phyloP scores from a whole-genome alignment of 352 stramenopile species.

The Globisporangium polare region DNA sequence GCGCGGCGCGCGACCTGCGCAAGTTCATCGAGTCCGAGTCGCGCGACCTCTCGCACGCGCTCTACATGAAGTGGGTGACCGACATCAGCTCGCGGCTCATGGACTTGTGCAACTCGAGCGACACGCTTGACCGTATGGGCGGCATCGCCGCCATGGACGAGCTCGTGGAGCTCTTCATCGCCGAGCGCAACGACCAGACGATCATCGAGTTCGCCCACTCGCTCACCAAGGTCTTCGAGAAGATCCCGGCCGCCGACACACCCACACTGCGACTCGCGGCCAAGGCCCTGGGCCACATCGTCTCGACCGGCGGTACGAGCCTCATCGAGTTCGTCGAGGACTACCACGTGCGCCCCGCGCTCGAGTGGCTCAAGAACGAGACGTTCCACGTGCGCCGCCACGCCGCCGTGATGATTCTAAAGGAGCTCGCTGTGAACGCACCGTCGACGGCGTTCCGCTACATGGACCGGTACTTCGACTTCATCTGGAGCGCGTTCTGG shows the following conservation, averaged over 20 bases:
- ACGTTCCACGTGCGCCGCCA: slow-evolving; percentile 85
- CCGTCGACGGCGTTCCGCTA: slow-evolving; percentile 83
- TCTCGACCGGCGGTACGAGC: slow-evolving; percentile 80
- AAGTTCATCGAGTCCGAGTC: slow-evolving; percentile 86
- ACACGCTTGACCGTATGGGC: slow-evolving; percentile 75
- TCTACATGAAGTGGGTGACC: slow-evolving; percentile 88
- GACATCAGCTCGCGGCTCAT: slow-evolving; percentile 80
- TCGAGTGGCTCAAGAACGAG: slow-evolving; percentile 88
- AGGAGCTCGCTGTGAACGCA: slow-evolving; percentile 83
- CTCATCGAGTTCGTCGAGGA: slow-evolving; percentile 89
- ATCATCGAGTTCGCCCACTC: slow-evolving; percentile 89
- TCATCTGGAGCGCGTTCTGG: slow-evolving; percentile 89
- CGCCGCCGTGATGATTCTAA: slow-evolving; percentile 84
- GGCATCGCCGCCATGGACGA: slow-evolving; percentile 88
- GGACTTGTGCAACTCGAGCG: slow-evolving; percentile 77
- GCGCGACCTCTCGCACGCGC: slow-evolving; percentile 74
- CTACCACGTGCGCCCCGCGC: slow-evolving; percentile 83
- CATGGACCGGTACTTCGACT: slow-evolving; percentile 89
- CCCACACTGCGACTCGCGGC: slow-evolving; percentile 68
- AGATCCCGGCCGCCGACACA: slow-evolving; percentile 71
- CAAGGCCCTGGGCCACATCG: slow-evolving; percentile 84
- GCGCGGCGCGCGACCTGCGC: slow-evolving; percentile 68
- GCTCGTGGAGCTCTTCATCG: slow-evolving; percentile 87
- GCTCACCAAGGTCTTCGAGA: slow-evolving; percentile 85
- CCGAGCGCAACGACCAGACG: slow-evolving; percentile 85